Base-by-base conservation (phyloP, 345 rosid genomes). In the Gossypium longicalyx region DNA sequence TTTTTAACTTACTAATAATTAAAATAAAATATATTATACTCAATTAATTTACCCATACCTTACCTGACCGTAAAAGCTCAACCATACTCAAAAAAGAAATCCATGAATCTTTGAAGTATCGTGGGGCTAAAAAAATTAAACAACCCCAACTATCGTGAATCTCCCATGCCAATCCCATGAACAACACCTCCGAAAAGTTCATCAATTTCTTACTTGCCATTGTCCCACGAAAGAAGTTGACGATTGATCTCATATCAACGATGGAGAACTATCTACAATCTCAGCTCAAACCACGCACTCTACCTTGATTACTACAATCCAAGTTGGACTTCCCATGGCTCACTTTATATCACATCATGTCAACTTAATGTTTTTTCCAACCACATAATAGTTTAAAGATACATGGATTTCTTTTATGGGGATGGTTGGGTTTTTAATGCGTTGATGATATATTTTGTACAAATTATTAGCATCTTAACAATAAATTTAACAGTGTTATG, bases 161-260 rank as follows among this genome's bases (percentile, higher is more conserved):
- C 38, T 34, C 38, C 38, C 38, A 34, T 4, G 38, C 6, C 38
- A 34, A 34, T 34, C 80, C 76, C 63, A 74, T 74, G 83, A 54
- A 47, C n/a, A 23, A 7, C 71, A 45, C n/a, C 38, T 53, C 12
- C 2, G 12, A 2, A 22, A 87, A 84, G 61, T 85, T 89, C 83
- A 53, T 83, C 85, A 90, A 85, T 59, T 90, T 90, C 71, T 96
- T 94, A 0, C 77, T 88, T 72, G 90, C 82, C 20, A 84, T 89
- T 0, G 44, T 83, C 56, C 82, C 91, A 3, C 89, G 86, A 75
- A 79, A 77, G 72, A 75, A 79, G 43, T 83, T 88, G 63, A 89
- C 91, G 92, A 73, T 77, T 53, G 86, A 88, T 76, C 88, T 94
- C 27, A 80, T 91, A 56, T 89, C 97, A 2, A 81, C 90, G 38